These are phyloP conservation scores for Sporodiniella umbellata DNA, from an alignment of 371 early-diverging fungal genomes.

Conservation along the genomic window DNA sequence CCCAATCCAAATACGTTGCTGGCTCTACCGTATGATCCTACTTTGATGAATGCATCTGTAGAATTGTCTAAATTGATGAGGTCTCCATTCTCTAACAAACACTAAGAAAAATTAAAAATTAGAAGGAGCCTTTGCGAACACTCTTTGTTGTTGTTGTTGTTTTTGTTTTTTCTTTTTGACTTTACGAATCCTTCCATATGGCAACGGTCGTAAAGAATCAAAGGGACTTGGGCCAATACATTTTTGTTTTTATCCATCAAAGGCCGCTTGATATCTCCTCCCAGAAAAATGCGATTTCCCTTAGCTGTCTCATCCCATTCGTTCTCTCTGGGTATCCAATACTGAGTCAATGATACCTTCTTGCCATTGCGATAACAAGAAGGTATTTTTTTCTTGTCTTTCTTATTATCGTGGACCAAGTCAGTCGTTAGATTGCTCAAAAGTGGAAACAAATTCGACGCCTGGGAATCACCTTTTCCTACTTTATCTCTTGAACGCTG, in stretches of 20 bases:
- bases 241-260: constrained; percentile 7
- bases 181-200: constrained; percentile 37
- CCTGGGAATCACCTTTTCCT: not conserved
- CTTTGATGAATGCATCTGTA: constrained; percentile 13
- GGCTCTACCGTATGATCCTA: constrained; percentile 17
- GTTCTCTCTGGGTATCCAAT: constrained; percentile 40
- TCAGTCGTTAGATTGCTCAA: not conserved
- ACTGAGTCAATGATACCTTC: constrained; percentile 21
- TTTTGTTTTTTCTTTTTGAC: too few species aligned
- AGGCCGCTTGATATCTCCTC: constrained; percentile 1
- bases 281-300: constrained; percentile 21
- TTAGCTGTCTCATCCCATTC: constrained; percentile 31
- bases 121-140: constrained; percentile 10
- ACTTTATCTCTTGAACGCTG: not conserved
- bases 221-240: constrained; percentile 14
- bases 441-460: not conserved
- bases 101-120: constrained; percentile 20
- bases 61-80: constrained; percentile 20
- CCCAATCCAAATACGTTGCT: constrained; percentile 35
- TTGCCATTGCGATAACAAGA: constrained; percentile 10
- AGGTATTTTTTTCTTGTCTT: not conserved
- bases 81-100: constrained; percentile 29
- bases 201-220: constrained; percentile 21
- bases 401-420: not conserved
- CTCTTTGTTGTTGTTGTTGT: too few species aligned